Base-by-base conservation (phyloP, 2,329 filamentous ascomycete species). In the Aspergillus tanneri region DNA sequence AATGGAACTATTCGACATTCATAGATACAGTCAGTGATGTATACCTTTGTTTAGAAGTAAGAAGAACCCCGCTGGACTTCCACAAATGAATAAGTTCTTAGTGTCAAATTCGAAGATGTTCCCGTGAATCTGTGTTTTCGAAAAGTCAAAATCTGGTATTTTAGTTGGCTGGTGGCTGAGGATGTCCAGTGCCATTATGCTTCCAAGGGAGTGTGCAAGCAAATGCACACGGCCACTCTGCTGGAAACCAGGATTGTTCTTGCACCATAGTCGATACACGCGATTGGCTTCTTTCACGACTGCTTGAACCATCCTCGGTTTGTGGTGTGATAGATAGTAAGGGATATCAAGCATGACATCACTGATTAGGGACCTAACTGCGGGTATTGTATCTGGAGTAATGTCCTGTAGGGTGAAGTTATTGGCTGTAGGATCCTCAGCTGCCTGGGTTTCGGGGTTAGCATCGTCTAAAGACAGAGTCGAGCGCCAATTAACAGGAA, bases 261-360 rank as follows among this genome's bases (percentile, higher is more conserved):
- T 80, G 63, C 91, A 96, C 93, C 93, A 99, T 1, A 97, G 78
- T 14, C 88, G 83, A 66, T 96, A 97, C n/a, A 99, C 88, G 4
- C 92, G 83, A 63, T 99, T 99, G 6, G 93, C 92, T 72, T 99
- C 93, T 49, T 80, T 81, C 32, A 95, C 85, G 39, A 96, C 84
- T 1, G 93, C 91, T 35, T 85, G 80, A 42, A 96, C 87, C 91
- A 99, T 97, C 68, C 90, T 96, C 3, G 86, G 82, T 62, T 97
- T 96, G 71, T 97, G 92, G 50, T 95, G 88, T 0, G 92, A 97
- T 72, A 99, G 85, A 72, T 97, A 99, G 66, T 96, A 97, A 0
- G 93, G 93, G 41, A 99, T 92, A 66, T 99, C 93, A 41, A 97
- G 86, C 90, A 99, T 96, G 59, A 99, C 90, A 67, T 99, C 93